Base-by-base conservation (phyloP, 2,329 filamentous ascomycete genomes). In the Ceratocystis destructans region DNA sequence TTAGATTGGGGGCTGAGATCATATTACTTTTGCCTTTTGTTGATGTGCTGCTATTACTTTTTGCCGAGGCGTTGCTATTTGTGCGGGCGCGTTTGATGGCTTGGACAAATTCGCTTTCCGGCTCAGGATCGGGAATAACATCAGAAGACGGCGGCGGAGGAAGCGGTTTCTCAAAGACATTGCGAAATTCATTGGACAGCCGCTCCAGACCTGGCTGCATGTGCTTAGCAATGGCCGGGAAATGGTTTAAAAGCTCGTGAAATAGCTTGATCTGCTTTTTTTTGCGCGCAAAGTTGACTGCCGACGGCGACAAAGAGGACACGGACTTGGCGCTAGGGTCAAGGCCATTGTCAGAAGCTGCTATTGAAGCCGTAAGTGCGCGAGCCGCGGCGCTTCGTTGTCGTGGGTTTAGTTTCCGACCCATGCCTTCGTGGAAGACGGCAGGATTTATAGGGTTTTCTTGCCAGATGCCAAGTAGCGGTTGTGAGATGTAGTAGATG, bases 211-310 rank as follows among this genome's bases (percentile, higher is more conserved):
- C 94, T 1, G 87, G 84, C 71, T 96, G 91, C 91, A 99, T 96
- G 75, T 99, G 94, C 68, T 90, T 84, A 28, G 92, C 91, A 71
- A 99, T 97, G 83, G 96, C 89, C 1, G 94, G 94, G 70, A 97
- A 99, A 71, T 91, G 86, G 70, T 89, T 89, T 53, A 99, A 80
- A 15, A 99, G 81, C 70, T 97, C 94, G 68, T 88, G 87, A 73
- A 99, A 99, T 44, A 84, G 90, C 76, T 87, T 90, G 73, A 99
- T 88, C 68, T 96, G 90, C 76, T 96, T 96, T 77, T 96, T 96
- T 69, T 82, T 82, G 5, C 85, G 83, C 50, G 80, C 74, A 37
- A 80, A 76, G 2, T 62, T 75, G 71, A 44, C 74, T 76, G 10
- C 73, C 68, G 59, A 71, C n/a, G 48, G 65, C 41, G 33, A 37